phyloP scores from a whole-genome alignment of 345 rosid species.

The Cardamine chenopodiifolia region DNA sequence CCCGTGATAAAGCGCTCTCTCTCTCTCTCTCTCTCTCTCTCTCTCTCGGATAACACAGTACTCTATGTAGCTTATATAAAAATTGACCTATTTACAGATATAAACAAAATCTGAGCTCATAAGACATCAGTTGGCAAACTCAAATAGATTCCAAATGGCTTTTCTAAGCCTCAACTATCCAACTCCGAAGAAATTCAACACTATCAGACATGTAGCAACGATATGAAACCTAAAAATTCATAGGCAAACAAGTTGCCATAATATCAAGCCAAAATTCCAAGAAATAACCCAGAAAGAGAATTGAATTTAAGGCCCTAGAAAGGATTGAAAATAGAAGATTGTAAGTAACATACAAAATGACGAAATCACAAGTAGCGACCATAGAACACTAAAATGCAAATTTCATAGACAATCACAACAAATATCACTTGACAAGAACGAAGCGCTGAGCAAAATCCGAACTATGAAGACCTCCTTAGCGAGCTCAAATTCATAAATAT shows the following conservation, averaged over 20 bases:
- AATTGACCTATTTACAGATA: background rate
- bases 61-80: background rate
- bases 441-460: background rate
- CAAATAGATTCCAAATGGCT: background rate
- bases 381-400: background rate
- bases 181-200: background rate
- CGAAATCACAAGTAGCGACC: background rate
- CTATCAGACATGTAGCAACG: background rate
- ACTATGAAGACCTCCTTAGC: background rate
- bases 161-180: background rate
- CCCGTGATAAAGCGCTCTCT: background rate
- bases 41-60: background rate
- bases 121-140: background rate
- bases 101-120: background rate
- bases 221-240: background rate
- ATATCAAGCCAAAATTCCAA: background rate
- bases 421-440: background rate
- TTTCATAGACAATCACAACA: background rate
- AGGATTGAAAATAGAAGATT: background rate
- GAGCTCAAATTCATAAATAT: conserved; percentile 11
- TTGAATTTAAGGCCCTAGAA: background rate
- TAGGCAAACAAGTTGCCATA: background rate
- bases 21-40: background rate
- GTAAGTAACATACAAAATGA: conserved; percentile 15
- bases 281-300: background rate